These are phyloP conservation scores for Leishmania martiniquensis DNA, from an alignment of 208 protist genomes.

Conservation along the genomic window DNA sequence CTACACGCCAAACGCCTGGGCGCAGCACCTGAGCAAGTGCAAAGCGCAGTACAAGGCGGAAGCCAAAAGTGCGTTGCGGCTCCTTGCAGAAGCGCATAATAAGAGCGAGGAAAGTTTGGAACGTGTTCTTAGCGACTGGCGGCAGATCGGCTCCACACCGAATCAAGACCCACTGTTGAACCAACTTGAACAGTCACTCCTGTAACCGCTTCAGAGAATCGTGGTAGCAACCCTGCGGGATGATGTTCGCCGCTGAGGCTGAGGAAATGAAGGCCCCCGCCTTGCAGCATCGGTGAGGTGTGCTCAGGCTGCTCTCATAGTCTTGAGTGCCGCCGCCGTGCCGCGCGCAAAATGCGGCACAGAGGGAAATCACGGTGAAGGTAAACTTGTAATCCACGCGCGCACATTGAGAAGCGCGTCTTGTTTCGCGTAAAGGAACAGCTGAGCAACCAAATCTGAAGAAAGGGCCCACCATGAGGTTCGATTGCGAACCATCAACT, in stretches of 20 bases:
- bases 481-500: neutral
- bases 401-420: neutral
- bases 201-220: conserved; percentile 11
- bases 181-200: conserved; percentile 63
- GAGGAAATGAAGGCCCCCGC: neutral
- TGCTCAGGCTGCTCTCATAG: neutral
- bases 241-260: neutral
- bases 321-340: neutral
- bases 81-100: conserved; percentile 35
- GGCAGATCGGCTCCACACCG: conserved; percentile 34
- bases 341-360: conserved; percentile 3
- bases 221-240: neutral
- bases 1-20: conserved; percentile 65
- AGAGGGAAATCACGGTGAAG: neutral
- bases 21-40: conserved; percentile 41
- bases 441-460: neutral
- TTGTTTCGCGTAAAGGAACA: conserved; percentile 2
- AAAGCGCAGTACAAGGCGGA: conserved; percentile 31
- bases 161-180: conserved; percentile 45
- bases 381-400: conserved; percentile 6
- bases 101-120: conserved; percentile 3
- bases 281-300: conserved; percentile 2
- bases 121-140: conserved; percentile 47
- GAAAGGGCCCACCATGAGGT: neutral
- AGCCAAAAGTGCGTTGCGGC: conserved; percentile 33